These are phyloP conservation scores for Penicilliopsis zonata DNA, from an alignment of 495 filamentous ascomycete species.

Conservation along the genomic window DNA sequence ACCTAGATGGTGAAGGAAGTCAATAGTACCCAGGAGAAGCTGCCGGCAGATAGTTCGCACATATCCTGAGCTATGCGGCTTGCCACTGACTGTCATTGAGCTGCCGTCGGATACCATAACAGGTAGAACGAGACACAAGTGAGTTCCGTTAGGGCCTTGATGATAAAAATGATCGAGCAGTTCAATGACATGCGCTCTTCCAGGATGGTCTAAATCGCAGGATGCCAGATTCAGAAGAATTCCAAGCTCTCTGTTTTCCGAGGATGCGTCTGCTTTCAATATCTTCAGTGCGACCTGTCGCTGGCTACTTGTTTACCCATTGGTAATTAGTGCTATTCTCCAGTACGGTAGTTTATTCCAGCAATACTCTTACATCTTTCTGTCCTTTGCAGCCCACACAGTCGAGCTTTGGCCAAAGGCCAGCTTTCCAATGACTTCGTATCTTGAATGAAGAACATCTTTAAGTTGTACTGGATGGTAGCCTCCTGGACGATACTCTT, in stretches of 20 bases:
- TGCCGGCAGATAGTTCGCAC: conserved; percentile 10
- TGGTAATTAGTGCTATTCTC: background rate
- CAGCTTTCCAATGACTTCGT: conserved; percentile 24
- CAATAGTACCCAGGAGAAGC: no score
- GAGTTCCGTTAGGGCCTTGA: conserved; percentile 20
- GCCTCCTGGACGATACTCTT: conserved; percentile 19
- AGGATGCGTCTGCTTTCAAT: conserved; percentile 15
- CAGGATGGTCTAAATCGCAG: conserved; percentile 6
- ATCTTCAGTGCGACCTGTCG: conserved; percentile 20
- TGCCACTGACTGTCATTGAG: conserved; percentile 3
- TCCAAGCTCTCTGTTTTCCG: conserved; percentile 2
- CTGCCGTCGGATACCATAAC: conserved; percentile 15
- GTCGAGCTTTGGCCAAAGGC: conserved; percentile 20
- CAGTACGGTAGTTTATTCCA: conserved; percentile 6
- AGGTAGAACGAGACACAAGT: conserved; percentile 20
- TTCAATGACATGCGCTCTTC: conserved; percentile 5
- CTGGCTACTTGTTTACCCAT: background rate
- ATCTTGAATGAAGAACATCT: conserved; percentile 17
- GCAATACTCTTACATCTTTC: conserved; percentile 4
- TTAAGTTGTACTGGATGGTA: conserved; percentile 24
- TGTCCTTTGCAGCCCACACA: conserved; percentile 16
- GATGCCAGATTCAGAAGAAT: conserved; percentile 5
- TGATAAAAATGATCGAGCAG: conserved; percentile 16
- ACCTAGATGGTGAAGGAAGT: conserved; percentile 13
- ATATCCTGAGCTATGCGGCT: conserved; percentile 1